Evolutionary conservation across 192 early-diverging fungal genomes (phyloP), one percentile per base, ranked within the genome.

Genomic region (Coemansia umbellata): DNA sequence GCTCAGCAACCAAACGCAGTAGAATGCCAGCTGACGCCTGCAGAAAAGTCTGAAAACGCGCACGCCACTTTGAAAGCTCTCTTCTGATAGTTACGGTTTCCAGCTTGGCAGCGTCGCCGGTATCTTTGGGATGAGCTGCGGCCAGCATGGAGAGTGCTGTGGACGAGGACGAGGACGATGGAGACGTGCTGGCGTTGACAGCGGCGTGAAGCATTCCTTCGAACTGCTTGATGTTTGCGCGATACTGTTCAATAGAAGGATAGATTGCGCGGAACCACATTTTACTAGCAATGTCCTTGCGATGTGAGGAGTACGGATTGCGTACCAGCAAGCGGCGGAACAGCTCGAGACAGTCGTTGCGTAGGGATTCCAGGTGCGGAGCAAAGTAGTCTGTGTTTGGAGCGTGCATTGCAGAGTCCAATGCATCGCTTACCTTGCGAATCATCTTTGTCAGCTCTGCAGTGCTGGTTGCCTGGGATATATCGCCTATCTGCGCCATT

Each of bases 211-310:
- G 50, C 35, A 53, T 47, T 10, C 36, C 17, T 22, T 74, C 71
- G 7, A 61, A 40, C 52, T 47, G 62, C 36, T 61, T 66, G 35
- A 74, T 62, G 41, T 59, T 55, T 18, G 55, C 60, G 32, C 71
- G 71, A 40, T 74, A 74, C 59, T 74, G 63, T 47, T 63, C 63
- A 31, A 74, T 74, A 14, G 53, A 37, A 15, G 62, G 71, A 31
- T 74, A 67, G 39, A 74, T 62, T 21, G 44, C 26, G 35, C 59
- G 54, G 36, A 67, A 59, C 71, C 71, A 74, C 63, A 74, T 61
- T 53, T 74, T 74, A 51, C 60, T 53, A 42, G 47, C 55, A 2
- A 66, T 60, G 55, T 66, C 71, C 55, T 63, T 74, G 59, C 71
- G 71, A 31, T 59, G 55, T 17, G 71, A 62, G 41, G 71, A 58